Evolutionary conservation across 2,329 filamentous ascomycete genomes (phyloP).

Genomic region (Monosporascus sp.): DNA sequence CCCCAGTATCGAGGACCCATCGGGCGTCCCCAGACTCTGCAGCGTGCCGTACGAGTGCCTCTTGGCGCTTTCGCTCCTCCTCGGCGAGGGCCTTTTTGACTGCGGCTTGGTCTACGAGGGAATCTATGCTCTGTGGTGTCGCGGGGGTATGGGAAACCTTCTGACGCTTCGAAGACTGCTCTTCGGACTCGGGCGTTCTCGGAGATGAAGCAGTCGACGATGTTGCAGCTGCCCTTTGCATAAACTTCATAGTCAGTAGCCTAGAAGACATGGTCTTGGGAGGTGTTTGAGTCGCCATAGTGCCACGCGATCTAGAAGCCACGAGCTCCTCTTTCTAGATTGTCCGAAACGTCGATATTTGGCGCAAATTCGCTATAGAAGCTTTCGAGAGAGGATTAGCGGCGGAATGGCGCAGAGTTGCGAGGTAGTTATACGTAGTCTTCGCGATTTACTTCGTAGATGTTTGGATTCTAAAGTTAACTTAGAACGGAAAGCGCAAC

Average conservation of each 20-base stretch:
- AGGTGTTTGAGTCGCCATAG: slow-evolving; percentile 48
- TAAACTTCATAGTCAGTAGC: slow-evolving; percentile 94
- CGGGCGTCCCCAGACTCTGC: slow-evolving; percentile 63
- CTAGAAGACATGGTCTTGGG: slow-evolving; percentile 77
- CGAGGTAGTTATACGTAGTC: too few species aligned
- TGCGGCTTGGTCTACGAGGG: slow-evolving; percentile 51
- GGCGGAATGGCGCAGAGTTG: too few species aligned
- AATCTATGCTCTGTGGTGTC: slow-evolving; percentile 32
- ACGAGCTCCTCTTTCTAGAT: neutral
- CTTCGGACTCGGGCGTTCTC: slow-evolving; percentile 38
- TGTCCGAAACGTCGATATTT: neutral
- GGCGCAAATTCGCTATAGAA: too few species aligned
- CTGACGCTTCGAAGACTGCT: slow-evolving; percentile 57
- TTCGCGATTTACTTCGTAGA: too few species aligned
- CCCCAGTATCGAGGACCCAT: slow-evolving; percentile 64
- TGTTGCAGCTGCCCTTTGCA: slow-evolving; percentile 78
- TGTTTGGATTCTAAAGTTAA: too few species aligned
- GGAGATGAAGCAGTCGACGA: slow-evolving; percentile 38
- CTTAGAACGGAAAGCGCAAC: too few species aligned
- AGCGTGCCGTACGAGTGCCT: slow-evolving; percentile 56
- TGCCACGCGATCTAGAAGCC: slow-evolving; percentile 5
- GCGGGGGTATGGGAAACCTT: slow-evolving; percentile 39
- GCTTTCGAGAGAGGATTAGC: too few species aligned
- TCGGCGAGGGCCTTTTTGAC: slow-evolving; percentile 60
- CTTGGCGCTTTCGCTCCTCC: slow-evolving; percentile 61